Conservation (phyloP, 2,329 filamentous ascomycete genomes). For the Hortaea werneckii region DNA sequence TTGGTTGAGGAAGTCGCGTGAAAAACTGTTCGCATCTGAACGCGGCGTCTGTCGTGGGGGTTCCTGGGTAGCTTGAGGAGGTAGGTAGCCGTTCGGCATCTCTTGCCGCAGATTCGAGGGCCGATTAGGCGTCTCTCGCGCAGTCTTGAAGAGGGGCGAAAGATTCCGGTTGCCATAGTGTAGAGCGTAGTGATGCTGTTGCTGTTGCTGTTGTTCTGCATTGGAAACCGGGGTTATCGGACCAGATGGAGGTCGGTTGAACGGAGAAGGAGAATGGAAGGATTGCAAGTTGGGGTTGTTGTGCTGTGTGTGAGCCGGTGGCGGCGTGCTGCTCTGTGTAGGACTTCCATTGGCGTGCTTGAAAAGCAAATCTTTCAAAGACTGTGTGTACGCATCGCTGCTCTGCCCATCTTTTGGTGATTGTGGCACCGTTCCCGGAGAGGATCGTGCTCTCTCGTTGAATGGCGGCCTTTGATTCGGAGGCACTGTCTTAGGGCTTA, state of each 20-base stretch:
- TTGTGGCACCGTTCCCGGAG: conserved; percentile 9
- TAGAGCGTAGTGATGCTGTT: conserved; percentile 14
- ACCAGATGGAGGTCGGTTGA: conserved; percentile 24
- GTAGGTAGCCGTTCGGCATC: conserved; percentile 14
- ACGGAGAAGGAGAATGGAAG: conserved; percentile 29
- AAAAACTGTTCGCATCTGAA: conserved; percentile 16
- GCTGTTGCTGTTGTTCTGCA: conserved; percentile 9
- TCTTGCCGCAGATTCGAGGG: conserved; percentile 36
- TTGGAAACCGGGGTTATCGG: conserved; percentile 17
- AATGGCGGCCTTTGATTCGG: conserved; percentile 12
- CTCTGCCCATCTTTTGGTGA: conserved; percentile 29
- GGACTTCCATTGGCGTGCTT: conserved; percentile 11
- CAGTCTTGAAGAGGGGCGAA: conserved; percentile 39
- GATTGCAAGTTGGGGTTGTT: conserved; percentile 9
- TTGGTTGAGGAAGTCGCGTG: conserved; percentile 24
- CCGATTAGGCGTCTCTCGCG: conserved; percentile 32
- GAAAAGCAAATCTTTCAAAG: conserved; percentile 37
- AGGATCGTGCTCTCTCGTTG: conserved; percentile 24
- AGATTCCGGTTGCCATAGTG: conserved; percentile 40
- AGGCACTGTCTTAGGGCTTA: conserved; percentile 14
- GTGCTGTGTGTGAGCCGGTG: conserved; percentile 9
- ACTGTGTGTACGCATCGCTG: conserved; percentile 39
- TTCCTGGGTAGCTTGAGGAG: conserved; percentile 4
- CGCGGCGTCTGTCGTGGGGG: conserved; percentile 7
- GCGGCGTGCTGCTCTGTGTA: conserved; percentile 9